Evolutionary conservation across 345 rosid species (phyloP), one percentile per base, ranked within the genome.

Genomic region (Diplotaxis tenuifolia): DNA sequence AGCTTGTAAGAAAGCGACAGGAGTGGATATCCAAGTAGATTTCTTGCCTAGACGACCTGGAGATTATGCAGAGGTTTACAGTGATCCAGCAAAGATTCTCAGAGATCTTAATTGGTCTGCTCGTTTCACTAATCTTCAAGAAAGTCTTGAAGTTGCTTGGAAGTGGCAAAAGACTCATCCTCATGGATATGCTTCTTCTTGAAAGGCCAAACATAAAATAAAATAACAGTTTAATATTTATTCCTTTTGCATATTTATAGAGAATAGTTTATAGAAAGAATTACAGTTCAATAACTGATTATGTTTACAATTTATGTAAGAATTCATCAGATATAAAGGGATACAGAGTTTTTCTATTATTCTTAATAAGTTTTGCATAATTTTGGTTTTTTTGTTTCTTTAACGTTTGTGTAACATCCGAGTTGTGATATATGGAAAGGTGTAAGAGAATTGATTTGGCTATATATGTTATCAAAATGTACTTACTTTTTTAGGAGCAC

Each of bases 1-100:
- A 76, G 98, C 99, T 10, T 95, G 99, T 71, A 90, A 95, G 83
- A 87, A 86, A 74, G 99, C 98, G 25, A 95, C 99, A 6, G 90
- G 88, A 34, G 82, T 75, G 29, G 82, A 86, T 32, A 89, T 95
- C 49, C 81, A 92, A 78, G 97, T 95, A 0, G 85, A 86, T 0
- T 90, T 79, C 71, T 80, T 92, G 34, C 94, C 96, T 21, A 91
- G 99, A 34, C 80, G 99, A 54, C 96, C 98, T 12, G 98, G 98
- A 32, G 97, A 94, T 78, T 94, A 94, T 8, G 97, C 98, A 0
- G 96, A 91, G 82, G 98, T 94, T 28, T 94, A 74, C 38, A 91
- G 97, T 29, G 93, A 94, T 78, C 98, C 98, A 0, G 59, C 92
- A 5, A 94, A 94, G 80, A 89, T 94, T 78, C 70, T 74, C 49